Base-by-base conservation (phyloP, 768 basidiomycete genomes). In the Punctularia strigosozonata region DNA sequence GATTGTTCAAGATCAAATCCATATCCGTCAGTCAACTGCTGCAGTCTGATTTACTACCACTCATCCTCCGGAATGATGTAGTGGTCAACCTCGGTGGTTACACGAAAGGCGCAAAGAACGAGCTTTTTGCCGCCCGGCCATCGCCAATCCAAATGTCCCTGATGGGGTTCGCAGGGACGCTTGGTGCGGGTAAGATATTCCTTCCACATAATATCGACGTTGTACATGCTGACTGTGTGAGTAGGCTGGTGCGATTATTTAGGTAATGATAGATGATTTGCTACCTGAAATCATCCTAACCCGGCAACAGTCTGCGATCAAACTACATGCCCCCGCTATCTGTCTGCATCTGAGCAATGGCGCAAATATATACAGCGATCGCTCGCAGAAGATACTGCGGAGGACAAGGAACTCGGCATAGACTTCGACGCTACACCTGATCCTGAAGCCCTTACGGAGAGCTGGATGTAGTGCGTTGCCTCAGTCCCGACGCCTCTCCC, bases 151-250 rank as follows among this genome's bases (percentile, higher is more conserved):
- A 73, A 47, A 54, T 71, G 37, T 65, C 66, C 25, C 47, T 67
- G 15, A 69, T 72, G 61, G 70, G 70, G 14, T 72, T 65, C 37
- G 69, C 71, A 4, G 69, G 71, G 13, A 70, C 70, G 4, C 45
- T 70, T 7, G 61, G 57, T 10, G 60, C 54, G 15, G 63, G 58
- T 31, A 62, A 26, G 26, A 45, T 32, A 12, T 50, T 46, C 30
- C 42, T 47, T 6, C 61, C 62, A 4, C 44, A 52, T 38, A 70
- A 43, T 0, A 65, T 65, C n/a, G 51, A 48, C 35, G 40, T 43
- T 25, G 5, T 4, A 18, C 26, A n/a, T 6, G 14, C 12, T 40
- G 12, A 26, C 20, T 33, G 12, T 13, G 14, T 30, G 17, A 31
- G 14, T 38, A 69, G 66, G 60, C 13, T 69, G 67, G 68, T 68